Conservation (phyloP, 495 filamentous ascomycete species). For the Penicillium herquei region DNA sequence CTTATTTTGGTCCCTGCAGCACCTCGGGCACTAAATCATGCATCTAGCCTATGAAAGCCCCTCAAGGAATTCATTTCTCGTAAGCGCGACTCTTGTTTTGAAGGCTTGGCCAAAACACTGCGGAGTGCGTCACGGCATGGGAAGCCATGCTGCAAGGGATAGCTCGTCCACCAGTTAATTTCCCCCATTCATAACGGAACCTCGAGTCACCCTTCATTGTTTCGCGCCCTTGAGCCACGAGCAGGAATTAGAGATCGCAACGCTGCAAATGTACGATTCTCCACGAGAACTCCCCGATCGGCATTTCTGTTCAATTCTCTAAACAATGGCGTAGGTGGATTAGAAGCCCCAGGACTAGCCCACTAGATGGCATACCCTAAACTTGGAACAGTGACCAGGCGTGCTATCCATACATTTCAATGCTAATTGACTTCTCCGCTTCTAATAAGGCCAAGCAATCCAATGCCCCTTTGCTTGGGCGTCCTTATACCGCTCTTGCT, state of each 20-base stretch:
- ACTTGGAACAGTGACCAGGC: neutral
- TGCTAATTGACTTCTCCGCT: neutral
- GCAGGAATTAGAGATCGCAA: conserved; percentile 18
- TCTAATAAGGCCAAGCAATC: conserved; percentile 7
- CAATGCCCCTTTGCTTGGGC: conserved; percentile 1
- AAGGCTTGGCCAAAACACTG: neutral
- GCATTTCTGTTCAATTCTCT: conserved; percentile 1
- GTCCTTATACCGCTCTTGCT: neutral
- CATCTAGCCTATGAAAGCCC: neutral
- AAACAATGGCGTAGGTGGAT: conserved; percentile 4
- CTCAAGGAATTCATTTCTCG: neutral
- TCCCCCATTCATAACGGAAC: conserved; percentile 5
- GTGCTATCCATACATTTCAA: neutral
- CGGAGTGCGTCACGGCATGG: conserved; percentile 13
- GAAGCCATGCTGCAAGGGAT: conserved; percentile 21
- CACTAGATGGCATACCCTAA: neutral
- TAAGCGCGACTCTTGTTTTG: neutral
- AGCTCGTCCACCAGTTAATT: conserved; percentile 1
- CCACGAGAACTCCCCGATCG: conserved; percentile 4
- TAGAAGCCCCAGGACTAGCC: neutral
- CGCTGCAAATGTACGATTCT: conserved; percentile 1
- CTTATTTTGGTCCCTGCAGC: conserved; percentile 10
- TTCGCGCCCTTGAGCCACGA: conserved; percentile 15
- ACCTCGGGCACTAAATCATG: conserved; percentile 21
- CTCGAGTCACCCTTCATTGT: conserved; percentile 23